Conservation (phyloP, 495 filamentous ascomycete species). For the Penicillium paxilli region DNA sequence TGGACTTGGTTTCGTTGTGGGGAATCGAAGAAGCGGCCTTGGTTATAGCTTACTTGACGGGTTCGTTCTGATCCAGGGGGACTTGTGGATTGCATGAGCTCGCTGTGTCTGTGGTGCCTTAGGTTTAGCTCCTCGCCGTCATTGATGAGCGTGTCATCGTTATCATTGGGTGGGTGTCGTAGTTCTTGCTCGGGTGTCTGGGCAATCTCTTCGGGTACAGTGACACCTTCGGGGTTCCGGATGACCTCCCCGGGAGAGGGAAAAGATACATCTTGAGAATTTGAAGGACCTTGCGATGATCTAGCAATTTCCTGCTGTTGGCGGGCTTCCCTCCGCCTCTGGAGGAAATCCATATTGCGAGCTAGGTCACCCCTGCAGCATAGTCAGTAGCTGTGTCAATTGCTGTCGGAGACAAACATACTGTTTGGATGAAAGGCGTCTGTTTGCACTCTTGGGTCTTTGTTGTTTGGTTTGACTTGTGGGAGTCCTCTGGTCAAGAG, state of each 20-base stretch:
- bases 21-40: slow-evolving; percentile 9
- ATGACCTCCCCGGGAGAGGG: neutral
- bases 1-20: slow-evolving; percentile 2
- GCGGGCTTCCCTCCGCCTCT: slow-evolving; percentile 1
- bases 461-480: neutral
- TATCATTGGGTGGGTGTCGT: neutral
- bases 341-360: neutral
- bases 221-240: neutral
- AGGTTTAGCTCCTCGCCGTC: slow-evolving; percentile 16
- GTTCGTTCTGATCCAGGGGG: slow-evolving; percentile 21
- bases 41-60: slow-evolving; percentile 18
- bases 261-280: neutral
- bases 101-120: neutral
- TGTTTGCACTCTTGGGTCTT: neutral
- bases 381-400: neutral
- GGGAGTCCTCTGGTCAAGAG: neutral
- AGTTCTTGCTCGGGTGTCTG: neutral
- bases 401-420: slow-evolving; percentile 1
- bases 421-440: slow-evolving; percentile 2
- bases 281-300: neutral
- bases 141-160: slow-evolving; percentile 11
- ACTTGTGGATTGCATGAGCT: slow-evolving; percentile 15
- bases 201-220: neutral
- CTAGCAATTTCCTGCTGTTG: slow-evolving; percentile 16
- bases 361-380: neutral